Evolutionary conservation across 352 stramenopile species (phyloP).

Genomic region (Phytophthora chlamydospora): DNA sequence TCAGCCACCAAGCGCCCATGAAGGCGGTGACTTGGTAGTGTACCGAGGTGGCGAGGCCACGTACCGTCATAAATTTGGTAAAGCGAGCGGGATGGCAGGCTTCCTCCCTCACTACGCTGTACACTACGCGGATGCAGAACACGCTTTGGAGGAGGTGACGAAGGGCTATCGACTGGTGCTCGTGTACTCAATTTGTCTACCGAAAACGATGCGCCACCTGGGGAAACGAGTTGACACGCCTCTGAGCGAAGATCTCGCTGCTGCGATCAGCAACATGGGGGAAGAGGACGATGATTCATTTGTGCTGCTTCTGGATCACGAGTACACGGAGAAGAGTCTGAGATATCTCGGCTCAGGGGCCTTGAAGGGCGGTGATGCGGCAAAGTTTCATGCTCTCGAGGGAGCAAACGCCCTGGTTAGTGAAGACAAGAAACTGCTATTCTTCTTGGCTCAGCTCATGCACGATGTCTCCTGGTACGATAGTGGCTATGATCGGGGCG

Average conservation of each 20-base stretch:
- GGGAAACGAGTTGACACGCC: background rate
- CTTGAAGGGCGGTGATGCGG: slow-evolving; percentile 25
- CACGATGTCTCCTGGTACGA: slow-evolving; percentile 16
- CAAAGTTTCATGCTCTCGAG: slow-evolving; percentile 6
- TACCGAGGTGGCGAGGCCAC: slow-evolving; percentile 1
- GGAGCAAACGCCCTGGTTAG: background rate
- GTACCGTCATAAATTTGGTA: slow-evolving; percentile 18
- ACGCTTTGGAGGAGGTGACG: slow-evolving; percentile 17
- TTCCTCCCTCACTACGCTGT: slow-evolving; percentile 9
- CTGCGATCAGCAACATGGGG: slow-evolving; percentile 36
- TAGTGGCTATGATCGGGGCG: slow-evolving; percentile 2
- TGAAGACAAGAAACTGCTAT: slow-evolving; percentile 1
- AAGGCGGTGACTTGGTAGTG: slow-evolving; percentile 30
- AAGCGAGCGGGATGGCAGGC: slow-evolving; percentile 1
- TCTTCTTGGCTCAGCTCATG: slow-evolving; percentile 18
- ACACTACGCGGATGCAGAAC: slow-evolving; percentile 22
- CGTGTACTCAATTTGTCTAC: slow-evolving; percentile 23
- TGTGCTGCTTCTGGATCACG: slow-evolving; percentile 20
- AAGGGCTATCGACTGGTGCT: slow-evolving; percentile 21
- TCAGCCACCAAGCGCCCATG: slow-evolving; percentile 37
- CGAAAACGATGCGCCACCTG: slow-evolving; percentile 12
- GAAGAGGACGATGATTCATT: slow-evolving; percentile 38
- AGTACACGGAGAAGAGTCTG: slow-evolving; percentile 31
- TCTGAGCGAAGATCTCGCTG: background rate
- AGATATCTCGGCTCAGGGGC: slow-evolving; percentile 5